Percentiles rank a stretch among this genome's conserved stretches.
Evolutionary conservation across 768 basidiomycete genomes (phyloP).

Genomic region (Lactarius pseudohatsudake): DNA sequence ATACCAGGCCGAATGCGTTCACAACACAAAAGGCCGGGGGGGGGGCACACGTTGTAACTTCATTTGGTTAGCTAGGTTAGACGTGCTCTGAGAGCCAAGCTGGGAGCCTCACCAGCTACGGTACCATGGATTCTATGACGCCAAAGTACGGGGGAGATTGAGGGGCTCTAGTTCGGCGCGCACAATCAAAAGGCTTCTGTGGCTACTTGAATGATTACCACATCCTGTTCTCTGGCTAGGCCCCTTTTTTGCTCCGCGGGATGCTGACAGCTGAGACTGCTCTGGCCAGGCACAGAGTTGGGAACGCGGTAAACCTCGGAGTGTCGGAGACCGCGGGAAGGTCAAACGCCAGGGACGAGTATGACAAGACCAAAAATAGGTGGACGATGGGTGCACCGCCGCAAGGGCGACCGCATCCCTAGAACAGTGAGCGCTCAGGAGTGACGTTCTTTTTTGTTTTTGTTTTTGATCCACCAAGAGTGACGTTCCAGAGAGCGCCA

Average conservation of each 20-base stretch:
- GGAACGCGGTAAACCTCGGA: conserved; percentile 49
- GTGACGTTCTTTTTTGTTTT: conserved; percentile 39
- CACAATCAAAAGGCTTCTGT: neutral
- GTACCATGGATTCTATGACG: conserved; percentile 9
- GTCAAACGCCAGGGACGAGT: conserved; percentile 34
- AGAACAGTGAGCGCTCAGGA: conserved; percentile 49
- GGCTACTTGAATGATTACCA: conserved; percentile 45
- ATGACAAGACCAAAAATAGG: conserved; percentile 58
- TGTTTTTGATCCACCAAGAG: conserved; percentile 36
- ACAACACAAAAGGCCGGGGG: neutral
- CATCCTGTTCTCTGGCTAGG: conserved; percentile 50
- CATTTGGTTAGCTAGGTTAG: neutral
- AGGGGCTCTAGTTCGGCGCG: conserved; percentile 1
- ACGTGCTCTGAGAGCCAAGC: neutral
- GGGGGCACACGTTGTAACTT: neutral
- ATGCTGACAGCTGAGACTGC: conserved; percentile 30
- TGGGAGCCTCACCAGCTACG: neutral
- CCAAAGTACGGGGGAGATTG: conserved; percentile 40
- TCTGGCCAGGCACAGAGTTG: neutral
- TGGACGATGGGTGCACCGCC: conserved; percentile 59
- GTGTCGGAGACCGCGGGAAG: conserved; percentile 57
- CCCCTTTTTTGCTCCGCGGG: conserved; percentile 56
- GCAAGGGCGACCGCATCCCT: conserved; percentile 45
- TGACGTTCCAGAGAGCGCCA: conserved; percentile 52
- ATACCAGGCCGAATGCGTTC: neutral